Evolutionary conservation across 306 rosid genomes (phyloP).

Genomic region (Prunus salicina): DNA sequence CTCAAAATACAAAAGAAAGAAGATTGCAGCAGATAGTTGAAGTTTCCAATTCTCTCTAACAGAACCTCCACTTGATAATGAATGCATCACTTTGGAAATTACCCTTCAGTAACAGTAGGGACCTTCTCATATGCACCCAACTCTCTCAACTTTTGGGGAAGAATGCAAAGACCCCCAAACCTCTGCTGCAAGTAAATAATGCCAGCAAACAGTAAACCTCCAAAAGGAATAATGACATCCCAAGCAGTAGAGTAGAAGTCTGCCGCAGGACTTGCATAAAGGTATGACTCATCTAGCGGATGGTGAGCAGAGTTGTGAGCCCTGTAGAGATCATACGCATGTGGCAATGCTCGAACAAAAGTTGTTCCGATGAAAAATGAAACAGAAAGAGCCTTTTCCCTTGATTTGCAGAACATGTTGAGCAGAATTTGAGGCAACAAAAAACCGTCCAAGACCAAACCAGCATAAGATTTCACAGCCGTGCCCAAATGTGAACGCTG

Average conservation of each 20-base stretch:
- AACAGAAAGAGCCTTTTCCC: constrained; percentile 35
- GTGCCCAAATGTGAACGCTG: constrained; percentile 5
- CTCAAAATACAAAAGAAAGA: not conserved
- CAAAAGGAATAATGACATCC: constrained; percentile 52
- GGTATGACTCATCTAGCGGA: constrained; percentile 24
- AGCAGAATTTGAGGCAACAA: constrained; percentile 61
- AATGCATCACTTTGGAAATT: constrained; percentile 11
- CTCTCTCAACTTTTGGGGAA: constrained; percentile 36
- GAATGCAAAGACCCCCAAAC: constrained; percentile 46
- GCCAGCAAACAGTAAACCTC: constrained; percentile 40
- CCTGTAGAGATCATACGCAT: constrained; percentile 59
- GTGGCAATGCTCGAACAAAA: constrained; percentile 49
- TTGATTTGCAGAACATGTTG: constrained; percentile 25
- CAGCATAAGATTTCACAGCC: constrained; percentile 11
- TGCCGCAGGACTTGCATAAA: constrained; percentile 42
- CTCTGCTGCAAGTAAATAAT: constrained; percentile 58
- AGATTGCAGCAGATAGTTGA: not conserved
- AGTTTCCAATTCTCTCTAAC: too few relatives aligned
- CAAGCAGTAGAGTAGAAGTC: constrained; percentile 51
- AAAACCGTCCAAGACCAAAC: constrained; percentile 46
- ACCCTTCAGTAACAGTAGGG: constrained; percentile 22
- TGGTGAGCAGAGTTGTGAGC: constrained; percentile 5
- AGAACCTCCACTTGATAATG: not conserved
- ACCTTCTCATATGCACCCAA: constrained; percentile 34
- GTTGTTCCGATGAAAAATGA: constrained; percentile 58